phyloP scores from a whole-genome alignment of 805 yeast genomes.

The Yarrowia sp. region DNA sequence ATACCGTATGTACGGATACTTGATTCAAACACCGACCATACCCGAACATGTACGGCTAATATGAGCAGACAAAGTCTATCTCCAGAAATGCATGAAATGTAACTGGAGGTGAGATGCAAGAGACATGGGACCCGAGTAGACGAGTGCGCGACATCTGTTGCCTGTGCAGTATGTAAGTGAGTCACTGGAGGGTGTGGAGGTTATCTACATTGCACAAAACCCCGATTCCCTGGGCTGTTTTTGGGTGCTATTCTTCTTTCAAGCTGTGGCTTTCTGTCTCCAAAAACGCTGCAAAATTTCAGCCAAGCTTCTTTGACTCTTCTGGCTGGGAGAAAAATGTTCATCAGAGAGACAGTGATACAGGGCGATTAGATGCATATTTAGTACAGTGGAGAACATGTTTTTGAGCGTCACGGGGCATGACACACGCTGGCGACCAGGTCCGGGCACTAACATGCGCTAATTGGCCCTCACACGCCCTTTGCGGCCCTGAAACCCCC shows the following conservation, averaged over 20 bases:
- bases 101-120: constrained; percentile 2
- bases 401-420: not conserved
- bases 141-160: constrained; percentile 10
- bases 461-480: not conserved
- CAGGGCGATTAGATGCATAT: not conserved
- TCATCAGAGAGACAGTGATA: too few species aligned
- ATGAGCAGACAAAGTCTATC: constrained; percentile 9
- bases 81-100: constrained; percentile 37
- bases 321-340: too few species aligned
- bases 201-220: not conserved
- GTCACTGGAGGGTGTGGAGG: constrained; percentile 2
- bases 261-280: too few species aligned
- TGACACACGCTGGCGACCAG: not conserved
- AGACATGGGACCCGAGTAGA: constrained; percentile 31
- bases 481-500: too few species aligned
- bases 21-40: constrained; percentile 1
- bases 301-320: not conserved
- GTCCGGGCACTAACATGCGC: not conserved
- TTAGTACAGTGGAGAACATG: not conserved
- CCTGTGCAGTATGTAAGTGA: constrained; percentile 16
- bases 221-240: too few species aligned
- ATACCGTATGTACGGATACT: not conserved
- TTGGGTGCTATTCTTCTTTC: too few species aligned
- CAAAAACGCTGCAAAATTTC: too few species aligned
- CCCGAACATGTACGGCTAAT: constrained; percentile 23